Evolutionary conservation across 1,139 yeast genomes (phyloP), one percentile per base, ranked within the genome.

Genomic region (Saccharomycopsis hybrid): DNA sequence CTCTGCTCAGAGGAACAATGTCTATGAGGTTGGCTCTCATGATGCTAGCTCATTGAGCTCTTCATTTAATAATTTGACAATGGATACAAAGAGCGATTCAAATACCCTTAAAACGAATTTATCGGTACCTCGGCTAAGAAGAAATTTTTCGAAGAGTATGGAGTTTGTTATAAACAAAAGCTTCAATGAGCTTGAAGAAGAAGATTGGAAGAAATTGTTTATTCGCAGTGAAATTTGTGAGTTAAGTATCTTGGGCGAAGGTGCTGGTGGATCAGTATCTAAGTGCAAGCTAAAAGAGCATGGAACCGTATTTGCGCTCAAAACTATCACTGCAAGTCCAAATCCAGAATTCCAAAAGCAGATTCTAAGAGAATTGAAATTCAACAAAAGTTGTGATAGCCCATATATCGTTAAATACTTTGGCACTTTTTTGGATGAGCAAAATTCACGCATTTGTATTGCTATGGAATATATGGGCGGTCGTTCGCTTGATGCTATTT

Each of bases 391-490:
- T 43, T 90, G 95, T 62, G 76, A 79, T 58, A 84, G 94, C 42
- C 87, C 88, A 3, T 84, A 82, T 61, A 92, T 92, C 55, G 97
- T 90, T 40, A 78, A 81, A 62, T 92, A 92, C 65, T 92, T 87
- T 62, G 97, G 98, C 2, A 89, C 96, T 54, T 92, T 87, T 62
- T 71, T 87, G 58, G 80, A 85, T 57, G 88, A 82, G 59, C 77
- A 78, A 54, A 80, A 77, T 56, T 86, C 89, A 36, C 80, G 87
- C 62, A 89, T 92, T 44, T 80, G 77, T 60, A 92, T 92, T 36
- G 90, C 96, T 43, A 92, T 92, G 97, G 98, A 92, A 65, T 92
- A 78, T 64, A 92, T 95, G 88, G 96, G 90, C 31, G 97, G 97
- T 1, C 78, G 80, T 44, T 86, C 96, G 2, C 68, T 92, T 51